Evolutionary conservation across 768 basidiomycete species (phyloP).

Genomic region (Boletus rubropictus): DNA sequence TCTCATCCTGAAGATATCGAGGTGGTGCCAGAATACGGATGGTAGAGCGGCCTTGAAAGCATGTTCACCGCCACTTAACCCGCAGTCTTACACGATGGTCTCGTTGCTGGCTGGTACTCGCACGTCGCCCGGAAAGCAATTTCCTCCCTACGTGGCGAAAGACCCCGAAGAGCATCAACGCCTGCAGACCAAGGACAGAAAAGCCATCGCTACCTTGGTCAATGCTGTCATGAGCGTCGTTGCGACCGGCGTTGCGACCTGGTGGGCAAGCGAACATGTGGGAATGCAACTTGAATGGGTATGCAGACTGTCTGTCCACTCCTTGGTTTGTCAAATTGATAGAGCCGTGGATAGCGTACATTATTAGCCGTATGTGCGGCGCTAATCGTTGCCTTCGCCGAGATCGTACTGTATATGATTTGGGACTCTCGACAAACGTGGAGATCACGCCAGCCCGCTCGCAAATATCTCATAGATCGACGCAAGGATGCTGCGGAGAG

Average conservation of each 20-base stretch:
- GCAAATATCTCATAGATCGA: neutral
- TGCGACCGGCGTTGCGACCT: slow-evolving; percentile 61
- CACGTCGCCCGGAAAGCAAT: slow-evolving; percentile 72
- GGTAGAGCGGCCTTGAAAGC: slow-evolving; percentile 39
- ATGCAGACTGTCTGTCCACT: slow-evolving; percentile 24
- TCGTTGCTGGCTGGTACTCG: slow-evolving; percentile 70
- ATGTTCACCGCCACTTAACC: slow-evolving; percentile 41
- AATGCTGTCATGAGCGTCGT: slow-evolving; percentile 68
- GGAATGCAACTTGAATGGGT: slow-evolving; percentile 76
- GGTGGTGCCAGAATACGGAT: slow-evolving; percentile 57
- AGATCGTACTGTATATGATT: slow-evolving; percentile 65
- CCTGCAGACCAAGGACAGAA: slow-evolving; percentile 48
- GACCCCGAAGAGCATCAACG: slow-evolving; percentile 45
- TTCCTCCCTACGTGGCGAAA: slow-evolving; percentile 45
- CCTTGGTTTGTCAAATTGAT: slow-evolving; percentile 4
- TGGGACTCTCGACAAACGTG: slow-evolving; percentile 52
- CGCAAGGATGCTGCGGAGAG: slow-evolving; percentile 7
- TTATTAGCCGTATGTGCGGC: slow-evolving; percentile 58
- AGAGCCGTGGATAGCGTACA: slow-evolving; percentile 39
- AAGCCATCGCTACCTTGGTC: slow-evolving; percentile 61
- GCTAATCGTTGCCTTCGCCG: slow-evolving; percentile 63
- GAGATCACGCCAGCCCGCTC: slow-evolving; percentile 4
- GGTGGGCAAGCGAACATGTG: slow-evolving; percentile 63
- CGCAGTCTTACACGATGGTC: slow-evolving; percentile 60
- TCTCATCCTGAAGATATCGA: slow-evolving; percentile 52